Conservation (phyloP, 2,329 filamentous ascomycete genomes). For the Aureobasidium sp. region DNA sequence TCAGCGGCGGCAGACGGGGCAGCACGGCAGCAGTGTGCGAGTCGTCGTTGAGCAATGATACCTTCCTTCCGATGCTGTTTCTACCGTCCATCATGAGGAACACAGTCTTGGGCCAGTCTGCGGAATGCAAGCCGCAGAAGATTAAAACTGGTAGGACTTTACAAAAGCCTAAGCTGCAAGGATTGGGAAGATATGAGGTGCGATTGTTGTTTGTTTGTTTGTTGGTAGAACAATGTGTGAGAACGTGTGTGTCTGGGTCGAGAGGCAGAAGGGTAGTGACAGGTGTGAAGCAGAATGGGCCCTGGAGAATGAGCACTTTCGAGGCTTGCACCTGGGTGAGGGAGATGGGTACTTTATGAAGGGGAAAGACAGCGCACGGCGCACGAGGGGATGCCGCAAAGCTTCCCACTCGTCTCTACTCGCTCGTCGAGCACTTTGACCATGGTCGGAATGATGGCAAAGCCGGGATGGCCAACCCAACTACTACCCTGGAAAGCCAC, state of each 20-base stretch:
- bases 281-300: neutral
- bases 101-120: slow-evolving; percentile 20
- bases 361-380: slow-evolving; percentile 3
- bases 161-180: neutral
- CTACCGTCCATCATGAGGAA: slow-evolving; percentile 44
- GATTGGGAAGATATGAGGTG: neutral
- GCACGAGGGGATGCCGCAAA: slow-evolving; percentile 13
- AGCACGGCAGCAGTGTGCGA: slow-evolving; percentile 21
- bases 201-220: neutral
- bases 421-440: slow-evolving; percentile 11
- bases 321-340: neutral
- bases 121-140: neutral
- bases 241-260: neutral
- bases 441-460: neutral
- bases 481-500: slow-evolving; percentile 13
- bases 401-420: slow-evolving; percentile 9
- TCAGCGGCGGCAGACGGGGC: slow-evolving; percentile 22
- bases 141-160: neutral
- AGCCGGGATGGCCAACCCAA: slow-evolving; percentile 11
- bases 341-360: slow-evolving; percentile 12
- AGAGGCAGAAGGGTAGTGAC: neutral
- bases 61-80: slow-evolving; percentile 43
- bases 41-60: slow-evolving; percentile 45
- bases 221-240: neutral
- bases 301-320: neutral